phyloP scores from a whole-genome alignment of 2,329 filamentous ascomycete species.

The Diaporthe destruens region DNA sequence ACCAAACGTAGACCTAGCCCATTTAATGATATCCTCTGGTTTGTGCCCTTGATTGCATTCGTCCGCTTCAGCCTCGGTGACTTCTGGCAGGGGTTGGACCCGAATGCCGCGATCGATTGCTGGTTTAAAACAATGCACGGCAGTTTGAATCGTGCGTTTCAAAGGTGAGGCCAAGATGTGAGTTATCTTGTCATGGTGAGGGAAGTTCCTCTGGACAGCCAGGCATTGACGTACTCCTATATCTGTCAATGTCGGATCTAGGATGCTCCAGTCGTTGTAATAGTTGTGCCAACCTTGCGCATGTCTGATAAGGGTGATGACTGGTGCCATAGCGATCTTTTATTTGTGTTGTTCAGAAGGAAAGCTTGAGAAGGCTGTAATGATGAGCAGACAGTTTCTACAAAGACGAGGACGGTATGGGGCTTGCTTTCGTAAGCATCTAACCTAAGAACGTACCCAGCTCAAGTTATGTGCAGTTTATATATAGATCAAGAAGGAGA shows the following conservation, averaged over 20 bases:
- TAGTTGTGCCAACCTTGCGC: not conserved
- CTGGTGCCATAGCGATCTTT: not conserved
- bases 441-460: too few relatives aligned
- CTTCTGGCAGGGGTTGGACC: not conserved
- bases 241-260: constrained; percentile 3
- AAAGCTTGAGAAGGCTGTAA: too few relatives aligned
- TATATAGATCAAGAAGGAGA: not conserved
- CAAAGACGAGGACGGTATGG: too few relatives aligned
- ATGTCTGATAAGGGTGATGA: not conserved
- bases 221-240: not conserved
- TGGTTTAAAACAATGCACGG: not conserved
- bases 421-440: too few relatives aligned
- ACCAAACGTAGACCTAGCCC: not conserved
- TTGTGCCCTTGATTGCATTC: not conserved
- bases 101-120: not conserved
- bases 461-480: too few relatives aligned
- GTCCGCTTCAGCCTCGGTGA: not conserved
- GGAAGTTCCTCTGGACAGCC: not conserved
- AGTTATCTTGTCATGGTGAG: constrained; percentile 6
- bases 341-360: not conserved
- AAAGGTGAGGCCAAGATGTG: constrained; percentile 6
- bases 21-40: not conserved
- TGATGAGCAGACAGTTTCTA: too few relatives aligned
- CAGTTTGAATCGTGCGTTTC: constrained; percentile 11
- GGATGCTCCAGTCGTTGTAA: not conserved